These are phyloP conservation scores for Aspergillus thermomutatus DNA, from an alignment of 2,329 filamentous ascomycete genomes.

Conservation along the genomic window DNA sequence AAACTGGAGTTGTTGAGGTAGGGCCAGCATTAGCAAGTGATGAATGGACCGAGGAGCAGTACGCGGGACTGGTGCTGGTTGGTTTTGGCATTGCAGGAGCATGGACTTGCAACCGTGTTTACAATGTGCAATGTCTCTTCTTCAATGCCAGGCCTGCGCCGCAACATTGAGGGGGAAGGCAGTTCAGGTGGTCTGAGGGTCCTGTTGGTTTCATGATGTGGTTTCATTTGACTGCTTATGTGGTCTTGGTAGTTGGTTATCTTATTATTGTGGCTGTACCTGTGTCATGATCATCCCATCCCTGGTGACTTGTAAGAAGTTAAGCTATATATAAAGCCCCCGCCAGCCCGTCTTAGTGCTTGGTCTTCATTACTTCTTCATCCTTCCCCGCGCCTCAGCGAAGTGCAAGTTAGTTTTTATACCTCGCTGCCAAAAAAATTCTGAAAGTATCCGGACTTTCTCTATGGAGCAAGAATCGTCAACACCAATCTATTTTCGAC, in stretches of 20 bases:
- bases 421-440: background rate
- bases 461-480: background rate
- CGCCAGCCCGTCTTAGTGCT: no score
- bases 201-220: background rate
- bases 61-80: background rate
- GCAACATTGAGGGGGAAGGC: background rate
- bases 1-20: background rate
- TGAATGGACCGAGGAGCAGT: background rate
- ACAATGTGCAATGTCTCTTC: background rate
- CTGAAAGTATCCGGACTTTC: no score
- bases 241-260: background rate
- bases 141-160: background rate
- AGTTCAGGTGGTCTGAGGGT: background rate
- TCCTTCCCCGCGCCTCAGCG: no score
- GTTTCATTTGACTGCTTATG: background rate
- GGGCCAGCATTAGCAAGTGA: background rate
- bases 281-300: no score
- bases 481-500: background rate
- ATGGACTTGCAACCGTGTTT: background rate
- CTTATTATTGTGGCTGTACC: background rate
- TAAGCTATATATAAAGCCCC: no score
- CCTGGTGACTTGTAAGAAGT: no score
- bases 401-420: no score
- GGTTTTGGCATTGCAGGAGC: background rate
- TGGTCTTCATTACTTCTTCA: no score